A percentile compares a stretch with the other conserved stretches of the same genome.
phyloP scores from a whole-genome alignment of 2,329 filamentous ascomycete species.

The Aspergillus ochraceoroseus region DNA sequence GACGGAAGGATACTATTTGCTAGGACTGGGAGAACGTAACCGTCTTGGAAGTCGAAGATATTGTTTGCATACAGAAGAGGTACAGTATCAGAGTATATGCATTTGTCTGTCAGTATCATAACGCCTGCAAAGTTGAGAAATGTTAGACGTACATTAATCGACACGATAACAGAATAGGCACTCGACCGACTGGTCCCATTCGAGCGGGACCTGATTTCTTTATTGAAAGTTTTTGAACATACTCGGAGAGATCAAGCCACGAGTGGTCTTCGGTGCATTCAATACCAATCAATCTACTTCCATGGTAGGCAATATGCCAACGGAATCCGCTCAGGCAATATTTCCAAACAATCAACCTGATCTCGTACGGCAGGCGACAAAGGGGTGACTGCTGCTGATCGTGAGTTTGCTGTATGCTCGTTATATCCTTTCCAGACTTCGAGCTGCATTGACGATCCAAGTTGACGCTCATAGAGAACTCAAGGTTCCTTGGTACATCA shows the following conservation, averaged over 20 bases:
- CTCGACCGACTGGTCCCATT: neutral
- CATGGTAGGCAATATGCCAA: neutral
- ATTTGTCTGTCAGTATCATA: neutral
- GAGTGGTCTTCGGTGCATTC: too few species aligned
- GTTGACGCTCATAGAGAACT: too few species aligned
- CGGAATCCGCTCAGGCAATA: neutral
- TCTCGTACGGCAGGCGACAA: neutral
- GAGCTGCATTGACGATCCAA: too few species aligned
- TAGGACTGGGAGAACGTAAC: neutral
- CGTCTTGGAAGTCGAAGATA: neutral
- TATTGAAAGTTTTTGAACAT: too few species aligned
- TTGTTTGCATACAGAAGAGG: conserved; percentile 1
- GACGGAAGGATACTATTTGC: neutral
- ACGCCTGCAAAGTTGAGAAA: neutral
- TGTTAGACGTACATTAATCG: neutral
- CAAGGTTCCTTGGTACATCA: too few species aligned
- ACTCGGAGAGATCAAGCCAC: too few species aligned
- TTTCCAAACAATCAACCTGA: neutral
- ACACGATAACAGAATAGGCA: neutral
- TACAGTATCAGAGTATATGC: conserved; percentile 3
- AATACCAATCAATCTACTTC: too few species aligned
- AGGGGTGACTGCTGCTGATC: neutral
- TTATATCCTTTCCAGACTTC: neutral
- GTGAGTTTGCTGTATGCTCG: neutral
- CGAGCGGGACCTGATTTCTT: too few species aligned